Evolutionary conservation across 495 filamentous ascomycete genomes (phyloP).

Genomic region (Elasticomyces elasticus): DNA sequence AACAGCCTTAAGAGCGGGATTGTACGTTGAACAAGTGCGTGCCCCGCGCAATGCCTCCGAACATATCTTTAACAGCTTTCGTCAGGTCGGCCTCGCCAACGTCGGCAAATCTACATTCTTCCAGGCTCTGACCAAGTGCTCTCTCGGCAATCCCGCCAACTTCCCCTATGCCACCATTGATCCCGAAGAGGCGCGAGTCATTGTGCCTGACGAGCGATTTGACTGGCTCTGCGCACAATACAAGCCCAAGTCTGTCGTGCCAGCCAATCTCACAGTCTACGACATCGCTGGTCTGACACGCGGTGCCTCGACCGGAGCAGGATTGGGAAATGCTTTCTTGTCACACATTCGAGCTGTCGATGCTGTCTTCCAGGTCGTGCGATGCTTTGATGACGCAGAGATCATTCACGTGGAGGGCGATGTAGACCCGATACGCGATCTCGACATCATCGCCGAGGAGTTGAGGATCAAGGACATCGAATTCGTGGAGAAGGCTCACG

Average conservation of each 20-base stretch:
- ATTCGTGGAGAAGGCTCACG: conserved; percentile 91
- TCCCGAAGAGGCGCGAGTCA: conserved; percentile 94
- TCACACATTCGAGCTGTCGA: conserved; percentile 99
- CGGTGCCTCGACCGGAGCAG: conserved; percentile 92
- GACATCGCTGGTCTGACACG: conserved; percentile 97
- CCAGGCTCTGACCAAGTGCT: conserved; percentile 97
- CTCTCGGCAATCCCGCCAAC: conserved; percentile 96
- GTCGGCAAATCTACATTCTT: conserved; percentile 99
- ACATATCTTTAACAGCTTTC: conserved; percentile 24
- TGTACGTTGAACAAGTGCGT: conserved; percentile 55
- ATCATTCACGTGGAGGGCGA: conserved; percentile 99
- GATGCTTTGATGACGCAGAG: conserved; percentile 98
- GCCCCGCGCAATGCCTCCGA: conserved; percentile 4
- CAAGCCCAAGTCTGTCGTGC: conserved; percentile 90
- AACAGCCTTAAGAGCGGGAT: conserved; percentile 99
- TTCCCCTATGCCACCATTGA: conserved; percentile 99
- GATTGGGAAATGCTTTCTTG: conserved; percentile 95
- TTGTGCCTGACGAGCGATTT: conserved; percentile 92
- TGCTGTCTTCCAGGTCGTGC: conserved; percentile 98
- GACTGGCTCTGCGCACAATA: conserved; percentile 95
- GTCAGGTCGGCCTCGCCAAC: conserved; percentile 93
- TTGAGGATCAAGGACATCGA: conserved; percentile 97
- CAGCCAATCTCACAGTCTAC: conserved; percentile 96
- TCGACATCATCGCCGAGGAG: conserved; percentile 95
- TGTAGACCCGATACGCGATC: conserved; percentile 85